These are phyloP conservation scores for Termitomyces heimii DNA, from an alignment of 768 basidiomycete genomes.

Conservation along the genomic window DNA sequence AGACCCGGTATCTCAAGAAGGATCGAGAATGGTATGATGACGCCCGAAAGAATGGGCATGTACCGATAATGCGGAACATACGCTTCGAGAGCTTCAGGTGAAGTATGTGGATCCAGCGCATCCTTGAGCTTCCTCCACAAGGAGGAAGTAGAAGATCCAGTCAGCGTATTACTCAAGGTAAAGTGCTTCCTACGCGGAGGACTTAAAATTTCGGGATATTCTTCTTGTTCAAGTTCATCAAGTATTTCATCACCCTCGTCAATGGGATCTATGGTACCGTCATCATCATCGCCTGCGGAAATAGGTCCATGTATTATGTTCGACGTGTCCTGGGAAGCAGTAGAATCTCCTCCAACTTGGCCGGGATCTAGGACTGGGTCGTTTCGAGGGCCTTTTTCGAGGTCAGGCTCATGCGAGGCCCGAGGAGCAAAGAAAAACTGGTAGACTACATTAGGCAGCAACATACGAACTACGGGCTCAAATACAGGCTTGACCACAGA, in stretches of 20 bases:
- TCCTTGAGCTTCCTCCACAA: constrained; percentile 14
- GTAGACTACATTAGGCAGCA: constrained; percentile 10
- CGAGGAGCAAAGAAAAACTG: constrained; percentile 12
- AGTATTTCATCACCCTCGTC: constrained; percentile 8
- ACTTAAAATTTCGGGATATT: constrained; percentile 1
- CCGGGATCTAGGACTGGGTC: not conserved
- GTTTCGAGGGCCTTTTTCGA: constrained; percentile 11
- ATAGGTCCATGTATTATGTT: not conserved
- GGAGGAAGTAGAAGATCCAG: not conserved
- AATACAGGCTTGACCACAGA: not conserved
- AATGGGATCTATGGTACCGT: not conserved
- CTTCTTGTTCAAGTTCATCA: constrained; percentile 12
- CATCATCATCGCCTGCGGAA: not conserved
- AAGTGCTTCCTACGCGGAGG: constrained; percentile 3
- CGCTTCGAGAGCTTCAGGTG: constrained; percentile 17
- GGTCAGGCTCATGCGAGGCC: constrained; percentile 7
- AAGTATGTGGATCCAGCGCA: constrained; percentile 18
- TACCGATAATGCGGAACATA: constrained; percentile 56
- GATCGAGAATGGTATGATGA: constrained; percentile 70
- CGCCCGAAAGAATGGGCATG: constrained; percentile 60
- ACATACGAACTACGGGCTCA: not conserved
- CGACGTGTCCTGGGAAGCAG: not conserved
- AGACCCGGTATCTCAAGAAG: constrained; percentile 80
- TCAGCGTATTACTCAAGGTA: not conserved
- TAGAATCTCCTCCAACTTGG: not conserved